Base-by-base conservation (phyloP, 75 land plant genomes). In the Selaginella tamariscina region DNA sequence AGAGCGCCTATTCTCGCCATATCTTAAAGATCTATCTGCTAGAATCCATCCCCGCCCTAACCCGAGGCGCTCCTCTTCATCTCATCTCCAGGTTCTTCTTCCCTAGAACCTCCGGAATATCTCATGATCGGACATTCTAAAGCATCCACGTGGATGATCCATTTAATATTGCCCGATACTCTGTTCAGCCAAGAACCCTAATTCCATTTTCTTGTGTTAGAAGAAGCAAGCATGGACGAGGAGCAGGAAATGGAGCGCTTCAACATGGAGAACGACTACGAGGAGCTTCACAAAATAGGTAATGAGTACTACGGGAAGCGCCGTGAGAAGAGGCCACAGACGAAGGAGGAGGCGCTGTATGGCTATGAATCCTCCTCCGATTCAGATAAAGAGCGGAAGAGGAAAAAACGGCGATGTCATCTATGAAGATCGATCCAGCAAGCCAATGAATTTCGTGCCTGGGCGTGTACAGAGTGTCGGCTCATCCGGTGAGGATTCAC, bases 401-500 rank as follows among this genome's bases (percentile, higher is more conserved):
- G 79, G 75, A 68, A 74, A 54, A 0, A 26, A 49, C 70, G 78
- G 31, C 31, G 75, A 68, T n/a, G 75, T 74, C 9, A 73, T 71
- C 39, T 75, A 64, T 32, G 84, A 80, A 68, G 30, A 68, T 27
- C 85, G 88, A 32, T 57, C 86, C 23, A 65, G 91, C 1, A 94
- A 90, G 74, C 96, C 98, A n/a, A 85, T 90, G 2, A 79, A 70
- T 70, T 94, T 94, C 44, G 84, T 94, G 26, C 90, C 96, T 18
- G 87, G 80, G 20, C 91, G 98, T 15, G 49, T 39, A 5, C 49
- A 39, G 31, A 75, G 74, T 1, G 79, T 87, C 15, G 79, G 78
- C 86, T 91, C 98, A 15, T 70, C 68, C 23, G 74, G 85, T 64
- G 87, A 90, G 59, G 68, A 81, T 20, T 39, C 49, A 5, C 49